A percentile compares a stretch with the other conserved stretches of the same genome.
Evolutionary conservation across 2,329 filamentous ascomycete species (phyloP).

Genomic region (Dothidotthia symphoricarpi): DNA sequence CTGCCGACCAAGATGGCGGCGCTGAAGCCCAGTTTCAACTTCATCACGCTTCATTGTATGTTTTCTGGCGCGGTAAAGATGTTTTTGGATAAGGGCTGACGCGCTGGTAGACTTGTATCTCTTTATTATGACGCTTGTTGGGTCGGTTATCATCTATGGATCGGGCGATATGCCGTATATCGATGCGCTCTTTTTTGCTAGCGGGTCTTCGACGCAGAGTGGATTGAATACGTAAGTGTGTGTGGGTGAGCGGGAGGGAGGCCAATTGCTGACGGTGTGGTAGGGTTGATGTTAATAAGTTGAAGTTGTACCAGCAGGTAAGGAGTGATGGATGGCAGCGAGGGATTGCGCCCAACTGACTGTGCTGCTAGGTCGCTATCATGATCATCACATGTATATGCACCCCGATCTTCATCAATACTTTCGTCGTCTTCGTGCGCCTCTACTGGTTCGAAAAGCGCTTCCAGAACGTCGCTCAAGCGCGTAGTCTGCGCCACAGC

Average conservation of each 20-base stretch:
- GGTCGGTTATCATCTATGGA: conserved; percentile 74
- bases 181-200: conserved; percentile 86
- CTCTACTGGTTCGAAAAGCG: conserved; percentile 98
- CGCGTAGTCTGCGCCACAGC: conserved; percentile 63
- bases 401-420: conserved; percentile 46
- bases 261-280: conserved; percentile 14
- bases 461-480: conserved; percentile 82
- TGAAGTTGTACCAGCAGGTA: conserved; percentile 51
- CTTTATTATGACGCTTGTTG: conserved; percentile 67
- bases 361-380: conserved; percentile 53
- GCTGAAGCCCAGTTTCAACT: conserved; percentile 67
- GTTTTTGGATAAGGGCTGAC: conserved; percentile 10
- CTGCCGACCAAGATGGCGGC: conserved; percentile 21
- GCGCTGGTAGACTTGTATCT: conserved; percentile 69
- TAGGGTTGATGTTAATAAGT: conserved; percentile 50
- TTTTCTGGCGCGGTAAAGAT: neutral
- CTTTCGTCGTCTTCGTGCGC: conserved; percentile 84
- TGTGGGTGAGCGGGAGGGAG: neutral
- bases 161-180: conserved; percentile 68
- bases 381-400: conserved; percentile 39
- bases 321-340: conserved; percentile 33
- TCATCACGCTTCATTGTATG: conserved; percentile 75
- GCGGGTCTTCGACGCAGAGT: conserved; percentile 84
- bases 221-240: conserved; percentile 72
- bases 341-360: neutral